Conservation (phyloP, 2,329 filamentous ascomycete genomes). For the Aspergillus sp. region DNA sequence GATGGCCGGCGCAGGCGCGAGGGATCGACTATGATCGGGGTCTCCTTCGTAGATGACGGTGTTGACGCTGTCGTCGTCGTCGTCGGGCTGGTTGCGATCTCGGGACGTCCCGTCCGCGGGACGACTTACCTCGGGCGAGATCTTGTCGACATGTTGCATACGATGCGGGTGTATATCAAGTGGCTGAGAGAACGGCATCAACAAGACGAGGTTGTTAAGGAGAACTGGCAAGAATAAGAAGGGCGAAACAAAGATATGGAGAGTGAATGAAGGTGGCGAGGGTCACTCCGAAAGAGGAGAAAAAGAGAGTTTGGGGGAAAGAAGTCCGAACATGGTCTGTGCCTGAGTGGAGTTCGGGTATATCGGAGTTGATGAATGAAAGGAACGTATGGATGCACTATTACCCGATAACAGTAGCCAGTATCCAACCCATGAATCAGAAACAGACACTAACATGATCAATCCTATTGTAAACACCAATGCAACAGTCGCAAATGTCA, state of each 20-base stretch:
- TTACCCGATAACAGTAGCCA: no score
- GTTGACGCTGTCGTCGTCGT: constrained; percentile 17
- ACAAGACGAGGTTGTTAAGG: not conserved
- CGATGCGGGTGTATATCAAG: constrained; percentile 4
- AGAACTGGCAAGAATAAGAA: not conserved
- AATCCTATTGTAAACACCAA: no score
- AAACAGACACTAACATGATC: not conserved
- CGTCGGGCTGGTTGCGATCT: constrained; percentile 7
- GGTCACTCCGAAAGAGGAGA: no score
- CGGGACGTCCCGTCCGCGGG: not conserved
- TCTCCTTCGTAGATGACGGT: constrained; percentile 17
- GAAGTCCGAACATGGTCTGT: no score
- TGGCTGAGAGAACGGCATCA: constrained; percentile 14
- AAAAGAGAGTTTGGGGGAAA: no score
- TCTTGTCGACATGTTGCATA: constrained; percentile 15
- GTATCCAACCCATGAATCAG: no score
- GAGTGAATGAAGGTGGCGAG: no score
- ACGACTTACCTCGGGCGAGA: not conserved
- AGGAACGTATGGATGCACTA: no score
- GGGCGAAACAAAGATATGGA: not conserved
- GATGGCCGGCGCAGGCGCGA: constrained; percentile 15
- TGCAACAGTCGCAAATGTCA: no score
- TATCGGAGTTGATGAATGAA: no score
- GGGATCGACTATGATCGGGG: constrained; percentile 6
- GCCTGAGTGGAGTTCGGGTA: no score